phyloP scores from a whole-genome alignment of 2,329 filamentous ascomycete genomes.

The Alternaria sp. region DNA sequence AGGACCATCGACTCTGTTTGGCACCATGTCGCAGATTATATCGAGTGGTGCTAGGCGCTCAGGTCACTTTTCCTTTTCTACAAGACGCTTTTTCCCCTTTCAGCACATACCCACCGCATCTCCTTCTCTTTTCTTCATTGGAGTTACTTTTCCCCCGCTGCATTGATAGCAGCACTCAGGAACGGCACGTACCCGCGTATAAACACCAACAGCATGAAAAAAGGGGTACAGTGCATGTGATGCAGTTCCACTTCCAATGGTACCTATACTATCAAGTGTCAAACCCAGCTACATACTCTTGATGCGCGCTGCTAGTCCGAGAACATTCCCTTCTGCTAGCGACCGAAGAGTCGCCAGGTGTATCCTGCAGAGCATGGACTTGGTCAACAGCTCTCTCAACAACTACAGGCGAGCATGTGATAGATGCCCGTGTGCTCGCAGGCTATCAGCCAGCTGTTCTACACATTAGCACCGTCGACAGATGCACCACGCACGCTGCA shows the following conservation, averaged over 20 bases:
- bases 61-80: background rate
- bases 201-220: background rate
- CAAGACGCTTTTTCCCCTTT: slow-evolving; percentile 4
- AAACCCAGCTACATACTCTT: background rate
- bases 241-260: background rate
- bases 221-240: background rate
- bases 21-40: slow-evolving; percentile 1
- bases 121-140: background rate
- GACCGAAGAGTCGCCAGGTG: background rate
- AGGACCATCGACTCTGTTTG: background rate
- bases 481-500: background rate
- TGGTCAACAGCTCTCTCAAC: background rate
- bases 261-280: background rate
- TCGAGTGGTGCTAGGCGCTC: background rate
- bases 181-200: background rate
- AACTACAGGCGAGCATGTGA: slow-evolving; percentile 4
- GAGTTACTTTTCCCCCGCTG: background rate
- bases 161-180: background rate
- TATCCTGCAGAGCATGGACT: background rate
- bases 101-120: background rate
- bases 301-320: background rate
- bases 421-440: background rate
- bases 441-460: background rate
- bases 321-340: background rate
- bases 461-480: background rate